These are phyloP conservation scores for Phytopythium ostracodes DNA, from an alignment of 352 stramenopile genomes.

Conservation along the genomic window DNA sequence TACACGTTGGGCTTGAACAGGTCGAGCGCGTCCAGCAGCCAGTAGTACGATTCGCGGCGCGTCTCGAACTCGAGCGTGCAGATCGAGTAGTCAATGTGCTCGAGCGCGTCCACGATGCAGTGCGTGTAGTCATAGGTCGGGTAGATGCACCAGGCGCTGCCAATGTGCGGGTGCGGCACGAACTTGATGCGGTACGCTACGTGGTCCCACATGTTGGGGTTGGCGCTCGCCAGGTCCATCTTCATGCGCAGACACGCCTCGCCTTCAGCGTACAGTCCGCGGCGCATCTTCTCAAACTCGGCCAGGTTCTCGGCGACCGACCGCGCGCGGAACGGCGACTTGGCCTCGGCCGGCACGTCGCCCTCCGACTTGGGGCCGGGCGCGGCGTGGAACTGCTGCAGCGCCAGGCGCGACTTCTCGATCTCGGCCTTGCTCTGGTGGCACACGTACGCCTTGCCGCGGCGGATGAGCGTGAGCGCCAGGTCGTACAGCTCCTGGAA, in stretches of 20 bases:
- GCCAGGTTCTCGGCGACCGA: slow-evolving; percentile 93
- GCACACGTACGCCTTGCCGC: slow-evolving; percentile 97
- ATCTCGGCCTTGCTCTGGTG: slow-evolving; percentile 84
- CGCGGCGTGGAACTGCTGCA: slow-evolving; percentile 75
- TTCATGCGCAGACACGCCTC: slow-evolving; percentile 96
- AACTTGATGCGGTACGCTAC: slow-evolving; percentile 99
- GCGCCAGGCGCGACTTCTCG: slow-evolving; percentile 57
- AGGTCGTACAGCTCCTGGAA: slow-evolving; percentile 98
- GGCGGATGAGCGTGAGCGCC: slow-evolving; percentile 93
- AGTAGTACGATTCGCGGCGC: slow-evolving; percentile 98
- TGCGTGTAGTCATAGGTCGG: slow-evolving; percentile 99
- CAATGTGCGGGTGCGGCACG: slow-evolving; percentile 95
- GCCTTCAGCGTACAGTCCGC: slow-evolving; percentile 85
- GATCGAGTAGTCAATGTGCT: slow-evolving; percentile 99
- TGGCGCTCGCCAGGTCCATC: slow-evolving; percentile 97
- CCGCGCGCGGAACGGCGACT: slow-evolving; percentile 91
- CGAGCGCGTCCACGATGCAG: slow-evolving; percentile 96
- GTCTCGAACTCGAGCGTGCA: slow-evolving; percentile 99
- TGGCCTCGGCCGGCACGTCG: slow-evolving; percentile 50
- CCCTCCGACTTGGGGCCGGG: slow-evolving; percentile 49
- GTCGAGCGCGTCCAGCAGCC: slow-evolving; percentile 95
- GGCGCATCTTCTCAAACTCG: slow-evolving; percentile 98
- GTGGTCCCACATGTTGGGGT: slow-evolving; percentile 99
- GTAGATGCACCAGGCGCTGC: slow-evolving; percentile 99
- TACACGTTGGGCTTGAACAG: slow-evolving; percentile 98